A percentile compares a stretch with the other conserved stretches of the same genome.
phyloP scores from a whole-genome alignment of 2,329 filamentous ascomycete species.

The Aurifilum marmelostoma region DNA sequence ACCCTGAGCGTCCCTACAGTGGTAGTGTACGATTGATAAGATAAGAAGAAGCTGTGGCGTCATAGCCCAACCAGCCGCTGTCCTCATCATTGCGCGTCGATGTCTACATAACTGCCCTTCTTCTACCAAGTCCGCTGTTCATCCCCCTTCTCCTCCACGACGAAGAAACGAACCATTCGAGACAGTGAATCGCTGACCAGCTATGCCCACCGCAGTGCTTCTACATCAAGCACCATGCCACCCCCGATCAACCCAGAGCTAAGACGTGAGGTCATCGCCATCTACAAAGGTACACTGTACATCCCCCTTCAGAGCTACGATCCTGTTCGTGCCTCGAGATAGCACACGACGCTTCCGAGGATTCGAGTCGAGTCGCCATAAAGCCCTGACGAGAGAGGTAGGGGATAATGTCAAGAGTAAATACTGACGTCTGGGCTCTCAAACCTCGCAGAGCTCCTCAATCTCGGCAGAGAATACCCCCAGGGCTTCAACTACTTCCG shows the following conservation, averaged over 20 bases:
- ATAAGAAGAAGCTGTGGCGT: not conserved
- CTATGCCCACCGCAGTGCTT: conserved; percentile 1
- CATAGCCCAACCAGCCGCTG: not conserved
- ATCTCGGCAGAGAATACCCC: conserved; percentile 84
- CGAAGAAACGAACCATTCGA: not conserved
- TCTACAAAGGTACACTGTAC: conserved; percentile 76
- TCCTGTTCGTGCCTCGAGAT: not conserved
- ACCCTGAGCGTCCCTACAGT: no score
- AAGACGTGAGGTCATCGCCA: conserved; percentile 75
- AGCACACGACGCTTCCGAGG: not conserved
- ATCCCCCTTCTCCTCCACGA: not conserved
- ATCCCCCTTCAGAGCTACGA: not conserved
- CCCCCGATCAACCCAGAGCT: conserved; percentile 57
- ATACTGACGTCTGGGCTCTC: not conserved
- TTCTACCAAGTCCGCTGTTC: not conserved
- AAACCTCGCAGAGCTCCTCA: conserved; percentile 69
- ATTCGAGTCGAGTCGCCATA: not conserved
- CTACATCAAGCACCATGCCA: conserved; percentile 33
- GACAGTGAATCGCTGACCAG: not conserved
- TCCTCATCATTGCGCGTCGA: not conserved
- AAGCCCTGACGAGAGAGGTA: not conserved
- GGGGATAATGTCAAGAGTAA: not conserved
- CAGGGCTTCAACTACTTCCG: conserved; percentile 81
- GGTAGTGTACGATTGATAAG: no score
- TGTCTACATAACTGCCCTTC: not conserved